A percentile compares a stretch with the other conserved stretches of the same genome.
Conservation (phyloP, 1,284 basidiomycete species). For the Leccinum ponderosum region DNA sequence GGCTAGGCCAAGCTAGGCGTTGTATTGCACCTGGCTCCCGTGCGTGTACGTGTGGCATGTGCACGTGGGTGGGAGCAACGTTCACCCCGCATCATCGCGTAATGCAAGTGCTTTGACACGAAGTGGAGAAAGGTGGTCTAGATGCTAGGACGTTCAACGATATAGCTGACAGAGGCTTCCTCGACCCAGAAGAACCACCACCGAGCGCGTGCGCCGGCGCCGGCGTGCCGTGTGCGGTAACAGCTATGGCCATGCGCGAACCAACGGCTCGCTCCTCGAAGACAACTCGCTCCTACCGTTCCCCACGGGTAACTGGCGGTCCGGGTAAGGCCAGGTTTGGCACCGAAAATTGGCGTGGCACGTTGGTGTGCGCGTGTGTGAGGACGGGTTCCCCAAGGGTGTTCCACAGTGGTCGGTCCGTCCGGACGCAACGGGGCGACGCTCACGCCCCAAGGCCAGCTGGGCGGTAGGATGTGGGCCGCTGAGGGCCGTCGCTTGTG, state of each 20-base stretch:
- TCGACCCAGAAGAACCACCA: not conserved
- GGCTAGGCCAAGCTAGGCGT: not conserved
- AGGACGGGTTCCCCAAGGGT: not conserved
- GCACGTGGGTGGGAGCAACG: not conserved
- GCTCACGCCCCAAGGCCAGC: not conserved
- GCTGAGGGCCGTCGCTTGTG: not conserved
- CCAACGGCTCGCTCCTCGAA: not conserved
- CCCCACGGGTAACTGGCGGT: not conserved
- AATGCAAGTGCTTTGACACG: not conserved
- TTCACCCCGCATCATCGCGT: not conserved
- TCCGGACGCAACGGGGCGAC: not conserved
- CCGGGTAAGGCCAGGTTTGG: not conserved
- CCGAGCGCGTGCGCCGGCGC: not conserved
- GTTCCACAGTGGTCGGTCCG: not conserved
- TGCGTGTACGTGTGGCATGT: not conserved
- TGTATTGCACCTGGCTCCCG: not conserved
- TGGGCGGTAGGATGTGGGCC: not conserved
- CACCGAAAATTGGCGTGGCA: not conserved
- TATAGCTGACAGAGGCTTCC: not conserved
- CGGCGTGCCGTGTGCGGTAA: not conserved
- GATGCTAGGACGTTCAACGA: not conserved
- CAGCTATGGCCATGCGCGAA: not conserved
- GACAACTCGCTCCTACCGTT: not conserved
- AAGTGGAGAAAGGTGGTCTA: not conserved
- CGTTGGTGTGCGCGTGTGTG: not conserved